Percentiles rank a stretch among this genome's conserved stretches.
Evolutionary conservation across 83 land plant species (phyloP).

Genomic region (Picea mariana): DNA sequence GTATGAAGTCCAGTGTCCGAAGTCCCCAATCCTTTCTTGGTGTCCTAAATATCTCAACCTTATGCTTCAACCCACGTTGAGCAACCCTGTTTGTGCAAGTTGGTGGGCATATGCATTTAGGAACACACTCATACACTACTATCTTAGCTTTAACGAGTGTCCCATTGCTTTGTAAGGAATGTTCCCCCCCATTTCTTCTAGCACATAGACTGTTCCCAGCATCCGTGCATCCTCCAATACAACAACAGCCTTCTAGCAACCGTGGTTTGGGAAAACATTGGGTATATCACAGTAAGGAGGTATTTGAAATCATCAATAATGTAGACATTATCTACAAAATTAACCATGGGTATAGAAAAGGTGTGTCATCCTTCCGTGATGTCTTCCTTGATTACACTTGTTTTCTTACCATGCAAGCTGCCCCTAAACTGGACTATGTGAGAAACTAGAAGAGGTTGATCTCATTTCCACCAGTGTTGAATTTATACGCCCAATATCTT

Average conservation of each 20-base stretch:
- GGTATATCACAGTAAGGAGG: neutral
- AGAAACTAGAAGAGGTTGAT: no score
- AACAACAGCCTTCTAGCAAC: slow-evolving; percentile 34
- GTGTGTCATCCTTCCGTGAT: neutral
- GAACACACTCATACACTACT: no score
- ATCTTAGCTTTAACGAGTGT: slow-evolving; percentile 33
- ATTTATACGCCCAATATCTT: no score
- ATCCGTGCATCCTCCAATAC: slow-evolving; percentile 35
- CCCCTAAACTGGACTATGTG: no score
- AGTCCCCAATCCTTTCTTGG: slow-evolving; percentile 82
- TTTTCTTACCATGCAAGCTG: neutral
- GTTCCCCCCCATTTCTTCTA: slow-evolving; percentile 54
- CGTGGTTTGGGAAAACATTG: neutral
- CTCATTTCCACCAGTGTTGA: no score
- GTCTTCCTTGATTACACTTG: neutral
- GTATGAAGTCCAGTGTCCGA: slow-evolving; percentile 70
- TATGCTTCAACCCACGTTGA: slow-evolving; percentile 60
- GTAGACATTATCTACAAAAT: neutral
- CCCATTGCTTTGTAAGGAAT: slow-evolving; percentile 60
- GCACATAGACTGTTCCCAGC: slow-evolving; percentile 47
- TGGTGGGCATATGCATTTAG: no score
- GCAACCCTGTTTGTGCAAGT: slow-evolving; percentile 68
- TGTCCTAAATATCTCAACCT: slow-evolving; percentile 82
- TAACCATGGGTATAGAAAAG: neutral
- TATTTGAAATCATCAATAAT: neutral